Base-by-base conservation (phyloP, 345 rosid genomes). In the Populus euphratica region DNA sequence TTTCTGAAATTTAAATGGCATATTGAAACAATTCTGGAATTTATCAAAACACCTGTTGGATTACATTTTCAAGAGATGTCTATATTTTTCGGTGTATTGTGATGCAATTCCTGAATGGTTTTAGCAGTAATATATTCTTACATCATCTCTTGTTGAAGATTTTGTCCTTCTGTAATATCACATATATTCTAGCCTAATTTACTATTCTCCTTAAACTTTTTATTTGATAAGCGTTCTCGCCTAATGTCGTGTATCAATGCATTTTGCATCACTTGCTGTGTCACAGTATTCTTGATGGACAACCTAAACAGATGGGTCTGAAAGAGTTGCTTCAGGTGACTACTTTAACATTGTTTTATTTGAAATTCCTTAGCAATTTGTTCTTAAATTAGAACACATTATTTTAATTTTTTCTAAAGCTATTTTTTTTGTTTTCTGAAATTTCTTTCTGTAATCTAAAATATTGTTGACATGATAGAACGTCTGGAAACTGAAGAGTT, bases 241-340 rank as follows among this genome's bases (percentile, higher is more conserved):
- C 5, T 68, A 2, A 7, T 52, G 21, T 10, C 20, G 7, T 65
- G 21, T 14, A n/a, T 11, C 12, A 17, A 10, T 11, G 6, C 12
- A 63, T 16, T 29, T 35, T 23, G 23, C 18, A 35, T 79, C 27
- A 62, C 71, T 80, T 78, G 64, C 62, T 80, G 7, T 76, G 27
- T 68, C 35, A 35, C 89, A 95, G 99, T 69, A 93, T 95, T 86
- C 85, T 89, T 62, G 76, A 91, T 83, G 98, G 97, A 80, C 96
- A 93, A 62, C 99, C 99, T 8, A 95, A 89, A 86, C 96, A 68
- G 82, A 93, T 93, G 97, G 97, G 99, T 41, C 80, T 95, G 72
- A 91, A 89, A 85, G 98, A 93, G 65, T 44, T 95, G 79, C 96
- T 95, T 83, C 92, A 95, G 97, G 99, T 93, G 81, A 86, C 73